Percentiles rank a stretch among this genome's conserved stretches.
Conservation (phyloP, 148 eudicot genomes). For the Cornus controversa region DNA sequence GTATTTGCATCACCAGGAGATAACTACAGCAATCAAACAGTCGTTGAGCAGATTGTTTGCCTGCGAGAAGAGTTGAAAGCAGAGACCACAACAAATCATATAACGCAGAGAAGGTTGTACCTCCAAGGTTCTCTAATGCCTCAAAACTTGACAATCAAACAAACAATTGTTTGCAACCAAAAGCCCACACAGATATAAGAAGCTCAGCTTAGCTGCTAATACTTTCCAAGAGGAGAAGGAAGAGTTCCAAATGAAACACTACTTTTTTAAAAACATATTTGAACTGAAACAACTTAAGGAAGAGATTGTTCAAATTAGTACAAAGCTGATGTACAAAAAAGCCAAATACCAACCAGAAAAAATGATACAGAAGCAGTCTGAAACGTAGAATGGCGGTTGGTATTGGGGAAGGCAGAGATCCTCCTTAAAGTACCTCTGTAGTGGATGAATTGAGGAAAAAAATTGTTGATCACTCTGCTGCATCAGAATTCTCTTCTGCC, state of each 20-base stretch:
- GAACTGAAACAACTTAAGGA: background rate
- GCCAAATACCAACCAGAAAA: no score
- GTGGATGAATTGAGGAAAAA: background rate
- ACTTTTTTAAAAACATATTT: no score
- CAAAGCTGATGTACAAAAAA: background rate
- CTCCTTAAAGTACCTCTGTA: background rate
- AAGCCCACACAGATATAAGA: no score
- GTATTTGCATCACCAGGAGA: background rate
- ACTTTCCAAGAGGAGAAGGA: background rate
- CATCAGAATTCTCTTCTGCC: background rate
- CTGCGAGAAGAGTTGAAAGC: constrained; percentile 34
- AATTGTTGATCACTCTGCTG: background rate
- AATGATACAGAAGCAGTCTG: no score
- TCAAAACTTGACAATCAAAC: no score
- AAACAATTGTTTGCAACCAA: no score
- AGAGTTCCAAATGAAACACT: background rate
- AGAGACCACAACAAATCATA: constrained; percentile 36
- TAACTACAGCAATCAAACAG: no score
- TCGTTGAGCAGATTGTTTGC: background rate
- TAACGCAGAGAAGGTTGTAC: background rate
- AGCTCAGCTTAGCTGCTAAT: background rate
- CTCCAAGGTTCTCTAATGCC: background rate
- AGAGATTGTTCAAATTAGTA: background rate
- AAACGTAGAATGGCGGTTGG: background rate
- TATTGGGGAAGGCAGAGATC: background rate